These are phyloP conservation scores for Durusdinium trenchii DNA, from an alignment of 73 alveolate species.

Conservation along the genomic window DNA sequence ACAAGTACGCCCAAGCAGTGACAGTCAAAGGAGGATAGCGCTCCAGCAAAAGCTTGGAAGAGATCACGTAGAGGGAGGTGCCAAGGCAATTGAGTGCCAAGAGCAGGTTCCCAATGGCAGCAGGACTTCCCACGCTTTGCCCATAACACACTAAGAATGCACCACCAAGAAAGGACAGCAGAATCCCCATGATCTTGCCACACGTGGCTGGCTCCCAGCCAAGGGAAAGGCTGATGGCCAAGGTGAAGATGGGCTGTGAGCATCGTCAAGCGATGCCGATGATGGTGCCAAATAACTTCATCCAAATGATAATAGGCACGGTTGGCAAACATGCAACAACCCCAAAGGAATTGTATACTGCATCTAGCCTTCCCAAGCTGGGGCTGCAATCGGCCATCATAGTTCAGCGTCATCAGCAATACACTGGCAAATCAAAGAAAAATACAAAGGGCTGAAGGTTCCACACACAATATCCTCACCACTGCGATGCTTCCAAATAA, in stretches of 20 bases:
- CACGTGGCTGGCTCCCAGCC: slow-evolving; percentile 41
- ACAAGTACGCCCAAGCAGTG: slow-evolving; percentile 41
- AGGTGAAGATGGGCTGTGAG: slow-evolving; percentile 56
- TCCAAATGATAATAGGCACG: slow-evolving; percentile 2
- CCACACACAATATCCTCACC: slow-evolving; percentile 33
- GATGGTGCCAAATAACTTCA: slow-evolving; percentile 24
- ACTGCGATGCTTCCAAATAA: not conserved
- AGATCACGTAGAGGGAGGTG: slow-evolving; percentile 58
- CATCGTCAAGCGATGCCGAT: slow-evolving; percentile 46
- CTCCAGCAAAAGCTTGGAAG: not conserved
- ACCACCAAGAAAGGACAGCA: slow-evolving; percentile 9
- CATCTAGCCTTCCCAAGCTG: not conserved
- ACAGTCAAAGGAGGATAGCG: slow-evolving; percentile 48
- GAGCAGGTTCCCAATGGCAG: slow-evolving; percentile 43
- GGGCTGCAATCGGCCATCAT: slow-evolving; percentile 5
- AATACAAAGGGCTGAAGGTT: slow-evolving; percentile 10
- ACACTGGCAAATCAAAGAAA: not conserved
- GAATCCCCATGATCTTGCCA: not conserved
- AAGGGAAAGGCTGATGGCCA: slow-evolving; percentile 35
- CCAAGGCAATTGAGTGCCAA: slow-evolving; percentile 39
- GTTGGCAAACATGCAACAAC: slow-evolving; percentile 8
- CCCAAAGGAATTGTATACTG: not conserved
- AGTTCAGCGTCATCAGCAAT: not conserved
- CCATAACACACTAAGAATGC: slow-evolving; percentile 29
- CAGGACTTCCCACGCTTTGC: not conserved